Base-by-base conservation (phyloP, 2,329 filamentous ascomycete genomes). In the Apiospora marii region DNA sequence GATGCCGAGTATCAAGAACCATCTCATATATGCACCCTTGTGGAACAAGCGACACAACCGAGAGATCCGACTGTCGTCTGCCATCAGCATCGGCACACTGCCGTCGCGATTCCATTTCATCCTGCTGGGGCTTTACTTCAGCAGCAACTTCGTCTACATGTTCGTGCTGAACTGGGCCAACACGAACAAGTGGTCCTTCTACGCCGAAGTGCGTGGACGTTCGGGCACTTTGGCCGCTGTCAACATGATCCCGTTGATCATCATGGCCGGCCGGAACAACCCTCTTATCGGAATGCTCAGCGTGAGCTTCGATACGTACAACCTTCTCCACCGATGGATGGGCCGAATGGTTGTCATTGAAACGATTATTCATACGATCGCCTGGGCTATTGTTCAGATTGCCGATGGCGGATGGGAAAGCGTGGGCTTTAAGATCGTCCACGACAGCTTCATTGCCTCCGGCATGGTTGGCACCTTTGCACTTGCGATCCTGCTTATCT, bases 291-390 rank as follows among this genome's bases (percentile, higher is more conserved):
- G 87, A 4, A 82, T 97, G 46, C 88, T 98, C 72, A 90, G 92
- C 77, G 92, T 98, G 81, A 96, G 94, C 82, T 99, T 98, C 84
- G 96, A 98, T 82, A 97, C 95, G 0, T 98, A 97, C 87, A 98
- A 98, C 81, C 91, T 96, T 12, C 85, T 96, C 69, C 94, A 97
- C 82, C 90, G 94, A 75, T 97, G 94, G 93, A 89, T 94, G 74
- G 94, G 93, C 41, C 89, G 94, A 37, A 90, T 95, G 61, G 89
- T 93, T 53, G 89, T 94, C 34, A 72, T 92, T 1, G 91, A 96
- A 80, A 84, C 88, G n/a, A 77, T 94, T 68, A 86, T 92, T 19
- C 94, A 97, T 82, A 92, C 91, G 2, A 77, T 90, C 49, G 89
- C 90, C 61, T 98, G 95, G 93, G 84, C 90, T 30, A 88, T 93